Base-by-base conservation (phyloP, 805 yeast genomes). In the Candida yuanshanica region DNA sequence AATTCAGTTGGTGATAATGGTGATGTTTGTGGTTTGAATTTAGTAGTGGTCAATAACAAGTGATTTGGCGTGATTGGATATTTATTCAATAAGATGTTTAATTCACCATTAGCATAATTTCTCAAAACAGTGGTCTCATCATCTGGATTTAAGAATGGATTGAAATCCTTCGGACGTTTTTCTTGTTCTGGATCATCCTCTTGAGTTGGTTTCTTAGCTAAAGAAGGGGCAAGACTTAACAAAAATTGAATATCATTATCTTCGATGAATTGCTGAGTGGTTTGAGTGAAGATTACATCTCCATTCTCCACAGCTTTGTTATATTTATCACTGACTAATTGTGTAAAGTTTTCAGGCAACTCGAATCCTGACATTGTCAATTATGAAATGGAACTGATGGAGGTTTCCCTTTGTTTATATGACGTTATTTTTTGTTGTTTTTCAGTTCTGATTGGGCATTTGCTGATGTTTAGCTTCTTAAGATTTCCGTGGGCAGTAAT, bases 61-160 rank as follows among this genome's bases (percentile, higher is more conserved):
- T 91, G 99, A 52, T 80, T 75, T 34, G 85, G 78, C 5, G 83
- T 75, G 29, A 90, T 81, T 9, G 97, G 95, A 62, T 75, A 93
- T 62, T 91, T 93, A 69, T 91, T 91, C 50, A 88, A 72, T 6
- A 91, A 77, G 25, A 91, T 61, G 48, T 79, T 69, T 55, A 82
- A 77, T 22, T 75, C 65, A n/a, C 31, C 31, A 13, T 61, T 62
- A 10, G 76, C 75, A 43, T 74, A 70, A 35, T 70, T 70, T 9
- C 72, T 70, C 20, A 77, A 51, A 8, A 90, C 70, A 0, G 88
- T 77, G 34, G 90, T 65, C 44, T 77, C 81, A 5, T 84, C 84
- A 50, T 86, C 96, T 0, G 95, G 91, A 17, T 78, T 74, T 37
- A 74, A 72, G 64, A 93, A 91, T 3, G 98, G 98, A 54, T 88